Conservation (phyloP, 179 eudicot genomes). For the Spergularia azorica region DNA sequence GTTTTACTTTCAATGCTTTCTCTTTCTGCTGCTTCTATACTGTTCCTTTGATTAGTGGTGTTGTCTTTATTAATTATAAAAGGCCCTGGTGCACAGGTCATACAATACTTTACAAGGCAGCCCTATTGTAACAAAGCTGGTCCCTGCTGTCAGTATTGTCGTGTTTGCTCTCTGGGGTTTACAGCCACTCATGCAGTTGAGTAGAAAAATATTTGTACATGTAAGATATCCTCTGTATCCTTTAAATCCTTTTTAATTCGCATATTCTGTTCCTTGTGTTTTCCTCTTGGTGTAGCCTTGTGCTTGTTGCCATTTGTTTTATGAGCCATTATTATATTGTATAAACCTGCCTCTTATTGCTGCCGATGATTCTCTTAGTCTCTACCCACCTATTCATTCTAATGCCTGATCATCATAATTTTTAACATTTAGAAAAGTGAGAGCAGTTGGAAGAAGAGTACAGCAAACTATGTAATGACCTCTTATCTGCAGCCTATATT, state of each 20-base stretch:
- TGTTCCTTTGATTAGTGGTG: not conserved
- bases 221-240: constrained; percentile 39
- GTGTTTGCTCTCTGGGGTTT: constrained; percentile 85
- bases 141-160: constrained; percentile 66
- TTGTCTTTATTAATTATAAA: not conserved
- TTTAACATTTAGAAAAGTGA: constrained; percentile 65
- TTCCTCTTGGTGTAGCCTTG: not conserved
- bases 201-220: constrained; percentile 62
- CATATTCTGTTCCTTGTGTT: not conserved
- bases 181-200: constrained; percentile 64
- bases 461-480: constrained; percentile 58
- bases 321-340: not conserved
- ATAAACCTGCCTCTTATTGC: not conserved
- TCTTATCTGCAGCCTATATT: constrained; percentile 85
- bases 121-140: constrained; percentile 56
- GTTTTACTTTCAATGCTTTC: not conserved
- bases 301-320: constrained; percentile 8
- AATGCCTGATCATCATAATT: constrained; percentile 6
- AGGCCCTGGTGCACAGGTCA: constrained; percentile 48
- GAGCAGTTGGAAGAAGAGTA: constrained; percentile 79
- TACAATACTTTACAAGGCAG: constrained; percentile 54
- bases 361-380: not conserved
- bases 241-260: too few species aligned
- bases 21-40: constrained; percentile 2
- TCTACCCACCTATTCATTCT: not conserved